Conservation (phyloP, 345 rosid species). For the Citrus mangshanensis region DNA sequence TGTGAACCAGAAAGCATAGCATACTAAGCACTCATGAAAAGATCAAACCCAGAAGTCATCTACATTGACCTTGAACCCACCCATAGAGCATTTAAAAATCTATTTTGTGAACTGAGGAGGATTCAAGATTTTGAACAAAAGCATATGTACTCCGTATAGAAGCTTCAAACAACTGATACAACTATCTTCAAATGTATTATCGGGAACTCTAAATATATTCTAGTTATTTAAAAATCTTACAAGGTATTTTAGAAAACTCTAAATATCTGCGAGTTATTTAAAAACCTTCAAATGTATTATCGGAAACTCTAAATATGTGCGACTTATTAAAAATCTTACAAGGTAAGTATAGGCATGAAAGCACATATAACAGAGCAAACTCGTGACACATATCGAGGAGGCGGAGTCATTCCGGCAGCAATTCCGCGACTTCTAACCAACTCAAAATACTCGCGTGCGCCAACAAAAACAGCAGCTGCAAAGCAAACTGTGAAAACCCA, state of each 20-base stretch:
- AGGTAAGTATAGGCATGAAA: slow-evolving; percentile 76
- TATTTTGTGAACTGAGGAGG: neutral
- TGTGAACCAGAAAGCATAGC: neutral
- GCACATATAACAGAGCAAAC: slow-evolving; percentile 84
- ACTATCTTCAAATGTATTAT: neutral
- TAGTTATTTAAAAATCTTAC: slow-evolving; percentile 39
- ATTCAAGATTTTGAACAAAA: neutral
- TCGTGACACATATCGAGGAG: slow-evolving; percentile 85
- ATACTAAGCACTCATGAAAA: neutral
- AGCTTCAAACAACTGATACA: neutral
- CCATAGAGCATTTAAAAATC: neutral
- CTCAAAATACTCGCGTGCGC: slow-evolving; percentile 81
- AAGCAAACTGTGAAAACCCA: slow-evolving; percentile 71
- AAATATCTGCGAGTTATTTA: neutral
- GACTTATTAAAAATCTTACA: slow-evolving; percentile 45
- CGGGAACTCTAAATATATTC: neutral
- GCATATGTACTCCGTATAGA: neutral
- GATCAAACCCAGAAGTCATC: neutral
- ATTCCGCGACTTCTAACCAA: slow-evolving; percentile 83
- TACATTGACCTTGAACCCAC: neutral
- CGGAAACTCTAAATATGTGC: neutral
- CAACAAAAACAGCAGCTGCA: slow-evolving; percentile 67
- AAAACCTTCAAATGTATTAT: slow-evolving; percentile 55
- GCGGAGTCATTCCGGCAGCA: slow-evolving; percentile 91
- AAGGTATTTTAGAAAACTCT: slow-evolving; percentile 31